Percentiles rank a stretch among this genome's conserved stretches.
These are phyloP conservation scores for Stenocarpella maydis DNA, from an alignment of 2,329 filamentous ascomycete species.

Conservation along the genomic window DNA sequence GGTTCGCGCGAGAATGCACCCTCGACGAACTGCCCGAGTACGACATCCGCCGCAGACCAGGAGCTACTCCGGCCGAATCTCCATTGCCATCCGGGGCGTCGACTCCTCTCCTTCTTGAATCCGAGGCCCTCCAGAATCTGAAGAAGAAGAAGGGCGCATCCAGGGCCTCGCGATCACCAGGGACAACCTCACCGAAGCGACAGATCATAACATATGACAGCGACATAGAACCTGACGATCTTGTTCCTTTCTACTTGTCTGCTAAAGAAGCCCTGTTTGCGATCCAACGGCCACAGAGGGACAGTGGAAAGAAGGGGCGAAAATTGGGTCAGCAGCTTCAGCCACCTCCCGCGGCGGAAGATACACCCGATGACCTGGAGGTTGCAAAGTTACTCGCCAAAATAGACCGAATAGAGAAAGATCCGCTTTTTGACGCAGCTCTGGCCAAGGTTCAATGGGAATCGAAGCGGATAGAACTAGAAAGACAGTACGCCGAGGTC, in stretches of 20 bases:
- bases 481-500: conserved; percentile 65
- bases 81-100: conserved; percentile 58
- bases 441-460: conserved; percentile 74
- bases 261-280: conserved; percentile 75
- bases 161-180: conserved; percentile 42
- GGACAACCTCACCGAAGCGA: conserved; percentile 50
- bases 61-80: conserved; percentile 54
- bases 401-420: conserved; percentile 78
- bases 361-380: conserved; percentile 51
- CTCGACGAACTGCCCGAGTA: conserved; percentile 77
- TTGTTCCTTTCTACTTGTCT: conserved; percentile 79
- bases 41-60: conserved; percentile 56
- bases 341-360: conserved; percentile 16
- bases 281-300: conserved; percentile 62
- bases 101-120: conserved; percentile 55
- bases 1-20: conserved; percentile 82
- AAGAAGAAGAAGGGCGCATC: conserved; percentile 47
- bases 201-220: conserved; percentile 64
- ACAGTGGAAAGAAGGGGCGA: conserved; percentile 48
- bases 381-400: conserved; percentile 76
- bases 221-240: conserved; percentile 77
- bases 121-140: conserved; percentile 43
- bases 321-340: conserved; percentile 41
- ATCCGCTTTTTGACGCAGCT: conserved; percentile 76
- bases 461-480: conserved; percentile 63